phyloP scores from a whole-genome alignment of 768 basidiomycete genomes.

The Lactarius trivialis region DNA sequence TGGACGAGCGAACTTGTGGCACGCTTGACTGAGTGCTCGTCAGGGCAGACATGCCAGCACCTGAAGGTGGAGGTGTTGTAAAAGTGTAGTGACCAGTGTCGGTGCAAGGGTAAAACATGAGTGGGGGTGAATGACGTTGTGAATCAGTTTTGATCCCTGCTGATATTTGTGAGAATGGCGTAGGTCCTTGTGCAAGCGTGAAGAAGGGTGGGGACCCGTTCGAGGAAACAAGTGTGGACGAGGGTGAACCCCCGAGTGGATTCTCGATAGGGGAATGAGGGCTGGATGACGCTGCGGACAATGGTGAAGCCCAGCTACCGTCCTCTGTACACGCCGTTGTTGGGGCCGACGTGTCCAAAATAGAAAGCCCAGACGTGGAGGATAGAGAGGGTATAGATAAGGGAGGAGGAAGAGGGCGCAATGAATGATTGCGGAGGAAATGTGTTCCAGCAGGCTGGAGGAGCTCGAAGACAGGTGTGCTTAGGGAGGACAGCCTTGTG shows the following conservation, averaged over 20 bases:
- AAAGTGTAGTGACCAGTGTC: conserved; percentile 21
- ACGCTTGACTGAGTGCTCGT: conserved; percentile 6
- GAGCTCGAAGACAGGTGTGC: conserved; percentile 13
- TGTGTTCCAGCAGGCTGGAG: conserved; percentile 11
- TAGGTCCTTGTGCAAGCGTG: conserved; percentile 17
- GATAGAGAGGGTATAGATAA: conserved; percentile 18
- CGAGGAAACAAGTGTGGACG: conserved; percentile 17
- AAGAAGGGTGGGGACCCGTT: conserved; percentile 20
- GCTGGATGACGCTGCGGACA: conserved; percentile 19
- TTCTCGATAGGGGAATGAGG: conserved; percentile 20
- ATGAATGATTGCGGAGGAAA: conserved; percentile 12
- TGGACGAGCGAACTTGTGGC: conserved; percentile 10
- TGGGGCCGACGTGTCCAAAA: conserved; percentile 17
- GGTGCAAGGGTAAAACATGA: conserved; percentile 18
- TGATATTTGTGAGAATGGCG: conserved; percentile 16
- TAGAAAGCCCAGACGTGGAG: conserved; percentile 2
- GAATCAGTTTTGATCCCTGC: conserved; percentile 7
- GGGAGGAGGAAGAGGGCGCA: conserved; percentile 22
- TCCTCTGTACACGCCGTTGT: conserved; percentile 21
- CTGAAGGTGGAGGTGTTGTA: conserved; percentile 13
- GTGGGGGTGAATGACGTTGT: conserved; percentile 12
- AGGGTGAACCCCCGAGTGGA: conserved; percentile 14
- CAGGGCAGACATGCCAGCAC: neutral
- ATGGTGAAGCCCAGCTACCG: conserved; percentile 20
- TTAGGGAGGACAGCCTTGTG: conserved; percentile 5